Evolutionary conservation across 2,329 filamentous ascomycete species (phyloP), one percentile per base, ranked within the genome.

Genomic region (Ilyonectria destructans): DNA sequence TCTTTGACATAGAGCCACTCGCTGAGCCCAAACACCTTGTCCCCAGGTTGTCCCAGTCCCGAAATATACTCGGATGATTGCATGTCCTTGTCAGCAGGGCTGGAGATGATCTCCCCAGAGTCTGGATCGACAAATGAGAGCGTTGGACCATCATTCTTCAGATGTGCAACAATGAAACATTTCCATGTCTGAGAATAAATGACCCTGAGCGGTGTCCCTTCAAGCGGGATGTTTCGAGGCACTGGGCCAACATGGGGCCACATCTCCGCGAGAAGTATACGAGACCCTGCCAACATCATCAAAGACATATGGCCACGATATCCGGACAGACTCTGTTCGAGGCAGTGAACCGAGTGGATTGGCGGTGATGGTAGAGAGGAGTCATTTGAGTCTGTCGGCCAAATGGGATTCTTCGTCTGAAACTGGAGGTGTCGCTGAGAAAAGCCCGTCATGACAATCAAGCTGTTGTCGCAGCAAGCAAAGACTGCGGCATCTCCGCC

Each of bases 1-100:
- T 88, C 84, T 62, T 88, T 87, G 35, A 83, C 80, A 69, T 88
- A 89, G 6, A 84, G 78, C 92, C 92, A 95, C 68, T 93, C 90
- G 1, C 86, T 79, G 8, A 95, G 78, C 1, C 88, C 85, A 49
- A 88, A 84, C 1, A 95, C 87, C 45, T 84, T 85, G 69, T 92
- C 90, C 1, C 87, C 87, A 1, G 80, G 70, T 51, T 87, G 85
- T 1, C 88, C 88, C 17, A 94, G 81, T 4, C 87, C 86, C 17
- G 84, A 85, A 33, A 91, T 86, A 64, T 86, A 88, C 1, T 85
- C 80, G 0, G 84, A 78, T 0, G 80, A 76, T 4, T 81, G 78
- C 17, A 80, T 82, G 3, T 81, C 79, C 46, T 81, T 85, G 62
- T 86, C 82, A 2, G 78, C 75, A 0, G 88, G 82, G 13, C 75